These are phyloP conservation scores for Spizellomyces sp. DNA, from an alignment of 192 early-diverging fungal genomes.

Conservation along the genomic window DNA sequence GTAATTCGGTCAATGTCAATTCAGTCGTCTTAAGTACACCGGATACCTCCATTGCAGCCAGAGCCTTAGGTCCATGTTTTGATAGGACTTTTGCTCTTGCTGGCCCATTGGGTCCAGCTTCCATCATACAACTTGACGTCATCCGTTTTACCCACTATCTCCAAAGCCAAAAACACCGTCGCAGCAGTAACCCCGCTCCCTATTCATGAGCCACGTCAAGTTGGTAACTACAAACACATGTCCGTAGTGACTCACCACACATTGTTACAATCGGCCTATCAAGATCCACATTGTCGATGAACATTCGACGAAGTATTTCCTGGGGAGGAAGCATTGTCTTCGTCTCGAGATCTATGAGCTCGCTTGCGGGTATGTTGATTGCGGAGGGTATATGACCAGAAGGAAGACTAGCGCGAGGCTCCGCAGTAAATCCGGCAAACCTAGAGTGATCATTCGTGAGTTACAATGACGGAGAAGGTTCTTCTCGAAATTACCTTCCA, in stretches of 20 bases:
- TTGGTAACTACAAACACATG: background rate
- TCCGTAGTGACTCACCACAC: conserved; percentile 60
- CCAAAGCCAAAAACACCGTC: conserved; percentile 78
- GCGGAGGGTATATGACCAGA: conserved; percentile 84
- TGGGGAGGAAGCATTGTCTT: conserved; percentile 50
- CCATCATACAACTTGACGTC: conserved; percentile 77
- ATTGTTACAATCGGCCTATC: conserved; percentile 71
- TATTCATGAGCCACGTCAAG: background rate
- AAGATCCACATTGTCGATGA: conserved; percentile 68
- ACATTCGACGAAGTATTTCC: conserved; percentile 55
- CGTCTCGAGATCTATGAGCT: conserved; percentile 58
- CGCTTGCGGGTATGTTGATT: conserved; percentile 72
- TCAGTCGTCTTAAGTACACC: too few species aligned
- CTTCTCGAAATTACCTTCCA: conserved; percentile 21
- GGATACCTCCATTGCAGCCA: too few species aligned
- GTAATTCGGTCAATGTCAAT: too few species aligned
- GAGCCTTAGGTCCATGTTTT: conserved; percentile 15
- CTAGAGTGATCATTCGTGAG: conserved; percentile 21
- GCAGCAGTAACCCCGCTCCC: conserved; percentile 83
- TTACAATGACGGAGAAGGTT: background rate
- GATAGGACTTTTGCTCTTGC: conserved; percentile 68
- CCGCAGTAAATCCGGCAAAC: conserved; percentile 73
- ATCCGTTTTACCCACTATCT: conserved; percentile 62
- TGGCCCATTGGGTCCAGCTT: conserved; percentile 89
- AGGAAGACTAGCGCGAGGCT: conserved; percentile 75